Evolutionary conservation across 2,329 filamentous ascomycete species (phyloP).

Genomic region (Fusarium compactum): DNA sequence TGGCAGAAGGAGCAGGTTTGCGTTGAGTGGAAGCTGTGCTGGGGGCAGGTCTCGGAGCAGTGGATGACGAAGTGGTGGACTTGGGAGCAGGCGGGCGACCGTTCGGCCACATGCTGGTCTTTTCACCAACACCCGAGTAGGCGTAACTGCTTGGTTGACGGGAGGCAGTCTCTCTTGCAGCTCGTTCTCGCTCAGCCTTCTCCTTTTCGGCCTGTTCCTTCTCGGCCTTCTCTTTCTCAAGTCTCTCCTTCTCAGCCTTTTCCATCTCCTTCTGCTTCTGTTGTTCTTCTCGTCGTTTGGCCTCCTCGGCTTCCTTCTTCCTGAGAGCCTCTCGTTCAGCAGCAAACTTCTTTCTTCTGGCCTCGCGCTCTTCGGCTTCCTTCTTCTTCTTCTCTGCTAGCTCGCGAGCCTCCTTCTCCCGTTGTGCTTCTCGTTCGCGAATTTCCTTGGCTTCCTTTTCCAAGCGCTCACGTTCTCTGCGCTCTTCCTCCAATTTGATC

Average conservation of each 20-base stretch:
- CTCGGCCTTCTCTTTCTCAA: conserved; percentile 48
- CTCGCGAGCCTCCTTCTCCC: conserved; percentile 56
- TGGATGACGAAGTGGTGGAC: conserved; percentile 41
- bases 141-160: conserved; percentile 69
- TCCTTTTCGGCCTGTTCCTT: conserved; percentile 50
- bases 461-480: conserved; percentile 56
- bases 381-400: conserved; percentile 49
- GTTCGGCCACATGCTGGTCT: conserved; percentile 76
- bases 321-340: conserved; percentile 39
- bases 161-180: conserved; percentile 44
- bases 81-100: conserved; percentile 61
- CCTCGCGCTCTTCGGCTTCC: conserved; percentile 56
- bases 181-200: conserved; percentile 49
- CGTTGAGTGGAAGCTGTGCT: conserved; percentile 44
- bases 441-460: conserved; percentile 58
- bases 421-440: conserved; percentile 55
- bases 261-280: conserved; percentile 52
- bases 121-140: conserved; percentile 74
- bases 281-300: conserved; percentile 36
- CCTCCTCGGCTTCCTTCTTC: conserved; percentile 45
- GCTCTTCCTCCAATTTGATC: conserved; percentile 55
- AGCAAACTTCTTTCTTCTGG: conserved; percentile 46
- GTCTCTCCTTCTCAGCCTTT: conserved; percentile 42
- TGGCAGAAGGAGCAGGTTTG: conserved; percentile 59
- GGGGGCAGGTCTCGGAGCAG: conserved; percentile 41